Conservation (phyloP, 2,329 filamentous ascomycete species). For the Microdochium bolleyi region DNA sequence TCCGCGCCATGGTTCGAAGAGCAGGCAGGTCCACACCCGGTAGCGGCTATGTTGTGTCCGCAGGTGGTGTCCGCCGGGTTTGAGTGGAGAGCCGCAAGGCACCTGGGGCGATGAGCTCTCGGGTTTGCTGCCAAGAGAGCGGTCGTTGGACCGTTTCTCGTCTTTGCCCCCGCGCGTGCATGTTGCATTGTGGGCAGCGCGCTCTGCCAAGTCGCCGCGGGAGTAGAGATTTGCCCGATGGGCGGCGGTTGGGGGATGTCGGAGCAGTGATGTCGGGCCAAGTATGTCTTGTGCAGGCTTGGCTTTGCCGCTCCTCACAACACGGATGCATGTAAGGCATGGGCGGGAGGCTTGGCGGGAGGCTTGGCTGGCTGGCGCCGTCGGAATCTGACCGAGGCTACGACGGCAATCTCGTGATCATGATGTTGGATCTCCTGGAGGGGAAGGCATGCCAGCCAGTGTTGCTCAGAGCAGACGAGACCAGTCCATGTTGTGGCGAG, state of each 20-base stretch:
- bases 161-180: neutral
- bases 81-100: neutral
- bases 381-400: neutral
- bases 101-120: neutral
- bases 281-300: neutral
- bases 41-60: too few species aligned
- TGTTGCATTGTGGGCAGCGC: too few species aligned
- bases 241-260: too few species aligned
- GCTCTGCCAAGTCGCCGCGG: too few species aligned
- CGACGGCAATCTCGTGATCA: neutral
- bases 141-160: neutral
- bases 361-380: neutral
- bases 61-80: neutral
- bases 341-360: neutral
- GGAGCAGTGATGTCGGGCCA: too few species aligned
- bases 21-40: too few species aligned
- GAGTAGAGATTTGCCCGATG: too few species aligned
- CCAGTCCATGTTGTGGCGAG: too few species aligned
- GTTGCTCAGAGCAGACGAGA: too few species aligned
- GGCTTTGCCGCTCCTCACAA: neutral
- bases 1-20: too few species aligned
- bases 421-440: neutral
- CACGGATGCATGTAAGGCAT: neutral
- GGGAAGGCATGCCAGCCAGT: neutral
- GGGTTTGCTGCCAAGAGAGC: neutral